These are phyloP conservation scores for Panicum virgatum DNA, from an alignment of 202 grass and related monocot species.

Conservation along the genomic window DNA sequence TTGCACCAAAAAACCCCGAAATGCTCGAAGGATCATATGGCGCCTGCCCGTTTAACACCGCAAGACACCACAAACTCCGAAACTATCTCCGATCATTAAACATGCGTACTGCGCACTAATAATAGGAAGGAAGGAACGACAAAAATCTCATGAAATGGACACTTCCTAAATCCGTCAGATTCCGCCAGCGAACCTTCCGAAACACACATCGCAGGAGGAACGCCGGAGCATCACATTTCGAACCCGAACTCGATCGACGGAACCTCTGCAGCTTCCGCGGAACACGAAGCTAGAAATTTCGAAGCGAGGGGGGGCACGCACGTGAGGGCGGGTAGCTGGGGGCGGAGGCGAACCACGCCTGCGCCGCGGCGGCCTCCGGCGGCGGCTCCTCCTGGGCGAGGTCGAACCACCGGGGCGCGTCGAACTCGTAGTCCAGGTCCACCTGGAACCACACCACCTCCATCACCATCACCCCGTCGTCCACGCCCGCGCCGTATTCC, in stretches of 20 bases:
- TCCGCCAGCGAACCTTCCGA: neutral
- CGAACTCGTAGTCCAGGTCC: conserved; percentile 95
- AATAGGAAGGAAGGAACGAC: neutral
- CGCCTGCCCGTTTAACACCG: neutral
- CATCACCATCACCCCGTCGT: conserved; percentile 34
- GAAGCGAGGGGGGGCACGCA: conserved; percentile 37
- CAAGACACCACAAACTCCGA: neutral
- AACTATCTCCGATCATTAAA: neutral
- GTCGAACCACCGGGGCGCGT: conserved; percentile 88
- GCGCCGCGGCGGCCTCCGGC: conserved; percentile 44
- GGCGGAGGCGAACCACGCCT: conserved; percentile 75
- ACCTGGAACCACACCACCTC: conserved; percentile 62
- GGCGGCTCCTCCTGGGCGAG: conserved; percentile 61
- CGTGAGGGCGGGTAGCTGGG: conserved; percentile 89
- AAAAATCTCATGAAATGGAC: neutral
- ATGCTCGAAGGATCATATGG: neutral
- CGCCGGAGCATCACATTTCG: neutral
- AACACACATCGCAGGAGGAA: neutral
- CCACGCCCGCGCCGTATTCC: neutral
- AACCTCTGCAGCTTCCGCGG: neutral
- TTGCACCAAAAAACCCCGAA: neutral
- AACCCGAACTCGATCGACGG: conserved; percentile 15
- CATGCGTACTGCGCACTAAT: neutral
- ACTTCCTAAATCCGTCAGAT: conserved; percentile 1
- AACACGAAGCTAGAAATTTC: neutral